phyloP scores from a whole-genome alignment of 2,329 filamentous ascomycete species.

The Dactylellina cionopaga region DNA sequence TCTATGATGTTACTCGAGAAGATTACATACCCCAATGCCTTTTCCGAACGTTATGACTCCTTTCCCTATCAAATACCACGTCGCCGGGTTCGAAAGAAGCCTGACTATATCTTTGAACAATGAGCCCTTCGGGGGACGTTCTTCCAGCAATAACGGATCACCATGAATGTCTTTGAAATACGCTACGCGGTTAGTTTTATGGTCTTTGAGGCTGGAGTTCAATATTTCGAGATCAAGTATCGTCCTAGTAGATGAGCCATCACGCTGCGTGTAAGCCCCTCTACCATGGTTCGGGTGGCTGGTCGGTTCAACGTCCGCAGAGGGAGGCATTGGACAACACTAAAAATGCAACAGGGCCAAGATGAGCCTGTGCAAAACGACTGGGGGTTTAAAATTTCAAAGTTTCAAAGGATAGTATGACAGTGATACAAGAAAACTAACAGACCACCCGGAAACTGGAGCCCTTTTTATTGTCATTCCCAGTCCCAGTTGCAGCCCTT shows the following conservation, averaged over 20 bases:
- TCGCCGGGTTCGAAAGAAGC: slow-evolving; percentile 19
- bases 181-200: slow-evolving; percentile 13
- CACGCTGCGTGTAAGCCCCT: slow-evolving; percentile 6
- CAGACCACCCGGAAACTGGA: not conserved
- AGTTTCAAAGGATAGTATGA: not conserved
- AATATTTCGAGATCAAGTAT: slow-evolving; percentile 31
- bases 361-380: not conserved
- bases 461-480: slow-evolving; percentile 12
- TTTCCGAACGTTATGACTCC: slow-evolving; percentile 27
- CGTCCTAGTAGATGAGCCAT: slow-evolving; percentile 3
- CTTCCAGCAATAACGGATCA: slow-evolving; percentile 38
- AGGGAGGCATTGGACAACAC: slow-evolving; percentile 1
- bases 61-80: slow-evolving; percentile 33
- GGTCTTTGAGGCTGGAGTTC: slow-evolving; percentile 18
- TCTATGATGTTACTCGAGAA: not conserved
- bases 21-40: slow-evolving; percentile 17
- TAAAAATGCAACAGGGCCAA: slow-evolving; percentile 18
- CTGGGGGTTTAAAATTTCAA: not conserved
- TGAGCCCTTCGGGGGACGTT: slow-evolving; percentile 26
- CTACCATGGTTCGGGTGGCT: not conserved
- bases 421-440: not conserved
- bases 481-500: not conserved
- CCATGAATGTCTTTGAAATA: slow-evolving; percentile 44
- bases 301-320: not conserved
- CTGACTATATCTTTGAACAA: slow-evolving; percentile 24